These are phyloP conservation scores for Calycina herbarum DNA, from an alignment of 2,329 filamentous ascomycete genomes.

Conservation along the genomic window DNA sequence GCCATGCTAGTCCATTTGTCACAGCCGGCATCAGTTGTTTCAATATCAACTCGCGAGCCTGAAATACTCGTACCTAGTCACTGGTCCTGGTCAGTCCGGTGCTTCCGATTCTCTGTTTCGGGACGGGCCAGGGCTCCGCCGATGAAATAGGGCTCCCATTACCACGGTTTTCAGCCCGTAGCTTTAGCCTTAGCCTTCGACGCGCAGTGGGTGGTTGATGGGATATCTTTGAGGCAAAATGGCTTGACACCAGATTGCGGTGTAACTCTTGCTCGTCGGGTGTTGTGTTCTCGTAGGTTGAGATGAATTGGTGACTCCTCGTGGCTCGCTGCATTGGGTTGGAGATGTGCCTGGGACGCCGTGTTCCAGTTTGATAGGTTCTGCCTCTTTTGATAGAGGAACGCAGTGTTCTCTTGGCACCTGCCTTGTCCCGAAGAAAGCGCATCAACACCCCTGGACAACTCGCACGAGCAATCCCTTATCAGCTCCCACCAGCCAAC, in stretches of 20 bases:
- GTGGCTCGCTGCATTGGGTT: not conserved
- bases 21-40: not conserved
- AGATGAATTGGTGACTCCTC: not conserved
- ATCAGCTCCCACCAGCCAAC: not conserved
- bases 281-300: constrained; percentile 1
- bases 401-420: not conserved
- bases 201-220: not conserved
- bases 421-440: not conserved
- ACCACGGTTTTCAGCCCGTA: not conserved
- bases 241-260: not conserved
- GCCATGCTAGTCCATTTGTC: too few relatives aligned
- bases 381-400: not conserved
- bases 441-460: not conserved
- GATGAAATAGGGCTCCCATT: not conserved
- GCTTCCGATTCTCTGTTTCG: not conserved
- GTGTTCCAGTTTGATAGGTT: not conserved
- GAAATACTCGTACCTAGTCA: not conserved
- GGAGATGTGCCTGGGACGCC: not conserved
- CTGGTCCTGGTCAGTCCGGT: not conserved
- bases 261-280: not conserved
- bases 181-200: not conserved
- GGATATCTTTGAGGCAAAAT: not conserved
- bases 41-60: not conserved
- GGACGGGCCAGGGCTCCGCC: not conserved
- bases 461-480: not conserved